Percentiles rank a stretch among this genome's conserved stretches.
These are phyloP conservation scores for Naganishia kalamii DNA, from an alignment of 768 basidiomycete species.

Conservation along the genomic window DNA sequence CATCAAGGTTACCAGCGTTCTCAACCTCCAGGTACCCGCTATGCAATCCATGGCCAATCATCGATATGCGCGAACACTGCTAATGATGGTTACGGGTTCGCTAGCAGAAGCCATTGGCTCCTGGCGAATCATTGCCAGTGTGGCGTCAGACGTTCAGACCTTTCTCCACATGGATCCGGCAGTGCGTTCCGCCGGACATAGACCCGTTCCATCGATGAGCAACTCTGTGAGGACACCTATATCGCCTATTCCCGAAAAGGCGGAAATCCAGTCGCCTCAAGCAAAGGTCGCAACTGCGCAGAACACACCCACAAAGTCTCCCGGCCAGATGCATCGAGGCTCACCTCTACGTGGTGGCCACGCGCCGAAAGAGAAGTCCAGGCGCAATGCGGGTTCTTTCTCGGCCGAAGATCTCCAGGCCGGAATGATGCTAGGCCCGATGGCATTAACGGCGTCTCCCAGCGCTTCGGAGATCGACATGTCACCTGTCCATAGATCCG, in stretches of 20 bases:
- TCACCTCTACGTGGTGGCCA: constrained; percentile 36
- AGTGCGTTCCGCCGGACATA: not conserved
- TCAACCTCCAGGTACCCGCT: constrained; percentile 58
- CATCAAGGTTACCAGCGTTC: constrained; percentile 76
- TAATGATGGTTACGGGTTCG: constrained; percentile 81
- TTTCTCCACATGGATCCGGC: constrained; percentile 52
- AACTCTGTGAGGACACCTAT: constrained; percentile 42
- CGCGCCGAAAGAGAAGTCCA: constrained; percentile 46
- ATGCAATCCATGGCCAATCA: constrained; percentile 73
- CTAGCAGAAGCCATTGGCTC: constrained; percentile 78
- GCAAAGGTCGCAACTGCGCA: not conserved
- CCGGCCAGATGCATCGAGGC: not conserved
- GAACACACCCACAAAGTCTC: constrained; percentile 1
- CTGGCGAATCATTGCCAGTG: constrained; percentile 71
- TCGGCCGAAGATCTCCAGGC: constrained; percentile 85
- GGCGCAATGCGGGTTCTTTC: constrained; percentile 91
- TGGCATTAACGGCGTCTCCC: not conserved
- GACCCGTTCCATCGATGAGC: constrained; percentile 14
- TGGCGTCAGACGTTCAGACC: constrained; percentile 64
- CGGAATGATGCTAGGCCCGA: constrained; percentile 56
- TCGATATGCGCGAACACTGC: constrained; percentile 78
- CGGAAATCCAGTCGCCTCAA: constrained; percentile 42
- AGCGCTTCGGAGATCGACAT: constrained; percentile 2
- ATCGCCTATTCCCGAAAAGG: constrained; percentile 44
- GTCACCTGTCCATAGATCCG: not conserved